phyloP scores from a whole-genome alignment of 2,329 filamentous ascomycete genomes.

The Trichoderma pleuroti region DNA sequence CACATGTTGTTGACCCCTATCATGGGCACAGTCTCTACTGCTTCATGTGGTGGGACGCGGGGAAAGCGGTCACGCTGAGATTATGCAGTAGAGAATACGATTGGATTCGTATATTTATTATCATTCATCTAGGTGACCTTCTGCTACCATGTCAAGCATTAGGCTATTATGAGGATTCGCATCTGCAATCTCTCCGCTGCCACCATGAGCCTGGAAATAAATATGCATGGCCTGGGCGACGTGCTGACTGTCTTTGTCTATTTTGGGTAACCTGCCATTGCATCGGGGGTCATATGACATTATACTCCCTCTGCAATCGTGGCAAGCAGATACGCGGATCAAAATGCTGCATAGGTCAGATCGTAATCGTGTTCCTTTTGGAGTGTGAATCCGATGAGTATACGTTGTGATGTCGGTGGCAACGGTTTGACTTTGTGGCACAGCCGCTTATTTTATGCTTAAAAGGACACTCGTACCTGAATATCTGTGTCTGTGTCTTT shows the following conservation, averaged over 20 bases:
- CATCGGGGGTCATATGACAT: not conserved
- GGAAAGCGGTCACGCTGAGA: not conserved
- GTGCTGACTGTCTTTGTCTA: not conserved
- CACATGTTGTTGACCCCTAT: not conserved
- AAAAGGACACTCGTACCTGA: not conserved
- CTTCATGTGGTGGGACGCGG: not conserved
- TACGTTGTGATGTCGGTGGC: conserved; percentile 15
- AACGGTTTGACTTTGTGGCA: conserved; percentile 7
- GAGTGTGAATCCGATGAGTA: not conserved
- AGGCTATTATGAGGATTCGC: not conserved
- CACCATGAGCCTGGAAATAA: not conserved
- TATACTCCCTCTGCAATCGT: not conserved
- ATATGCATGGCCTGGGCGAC: not conserved
- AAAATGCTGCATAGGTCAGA: not conserved
- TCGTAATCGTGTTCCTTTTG: not conserved
- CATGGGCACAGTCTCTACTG: not conserved
- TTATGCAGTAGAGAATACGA: not conserved
- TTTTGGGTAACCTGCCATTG: not conserved
- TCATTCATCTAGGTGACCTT: not conserved
- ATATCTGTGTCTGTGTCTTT: not conserved
- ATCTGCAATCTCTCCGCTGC: not conserved
- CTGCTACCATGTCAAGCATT: not conserved
- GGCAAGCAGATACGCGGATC: not conserved
- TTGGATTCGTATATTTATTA: not conserved
- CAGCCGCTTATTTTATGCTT: conserved; percentile 3